Conservation (phyloP, 2,329 filamentous ascomycete genomes). For the Ophiocordyceps camponoti-floridani region DNA sequence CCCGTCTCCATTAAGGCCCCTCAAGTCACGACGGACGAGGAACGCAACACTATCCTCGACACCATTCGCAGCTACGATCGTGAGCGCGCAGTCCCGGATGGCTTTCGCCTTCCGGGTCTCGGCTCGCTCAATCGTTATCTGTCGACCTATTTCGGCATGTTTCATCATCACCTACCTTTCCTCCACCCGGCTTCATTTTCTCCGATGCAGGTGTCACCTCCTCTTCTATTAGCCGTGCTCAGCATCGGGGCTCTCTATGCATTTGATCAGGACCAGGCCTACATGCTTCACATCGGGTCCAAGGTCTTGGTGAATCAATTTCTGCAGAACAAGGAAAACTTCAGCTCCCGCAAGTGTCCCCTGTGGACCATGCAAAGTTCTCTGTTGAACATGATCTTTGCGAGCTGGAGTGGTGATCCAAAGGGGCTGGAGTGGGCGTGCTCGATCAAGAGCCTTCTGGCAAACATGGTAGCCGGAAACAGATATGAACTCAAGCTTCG, state of each 20-base stretch:
- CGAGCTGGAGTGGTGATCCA: slow-evolving; percentile 95
- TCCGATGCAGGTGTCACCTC: slow-evolving; percentile 61
- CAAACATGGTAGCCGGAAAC: slow-evolving; percentile 97
- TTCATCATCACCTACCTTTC: slow-evolving; percentile 93
- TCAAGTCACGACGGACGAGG: slow-evolving; percentile 68
- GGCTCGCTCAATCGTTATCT: slow-evolving; percentile 78
- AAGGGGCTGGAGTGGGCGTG: slow-evolving; percentile 98
- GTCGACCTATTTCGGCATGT: slow-evolving; percentile 89
- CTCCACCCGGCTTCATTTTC: slow-evolving; percentile 83
- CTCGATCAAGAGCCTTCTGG: slow-evolving; percentile 93
- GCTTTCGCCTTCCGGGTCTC: slow-evolving; percentile 71
- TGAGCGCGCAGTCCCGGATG: slow-evolving; percentile 68
- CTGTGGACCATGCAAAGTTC: slow-evolving; percentile 98
- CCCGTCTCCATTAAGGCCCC: slow-evolving; percentile 55
- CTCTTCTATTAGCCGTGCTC: slow-evolving; percentile 72
- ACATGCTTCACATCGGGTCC: slow-evolving; percentile 91
- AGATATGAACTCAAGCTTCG: slow-evolving; percentile 90
- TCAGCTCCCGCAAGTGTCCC: slow-evolving; percentile 92
- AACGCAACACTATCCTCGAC: slow-evolving; percentile 69
- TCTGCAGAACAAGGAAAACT: slow-evolving; percentile 94
- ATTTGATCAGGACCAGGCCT: slow-evolving; percentile 92
- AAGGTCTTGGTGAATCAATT: slow-evolving; percentile 97
- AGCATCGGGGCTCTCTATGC: slow-evolving; percentile 94
- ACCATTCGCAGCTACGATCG: slow-evolving; percentile 69
- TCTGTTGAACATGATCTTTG: slow-evolving; percentile 94